phyloP scores from a whole-genome alignment of 2,329 filamentous ascomycete genomes.

The Seiridium cupressi region DNA sequence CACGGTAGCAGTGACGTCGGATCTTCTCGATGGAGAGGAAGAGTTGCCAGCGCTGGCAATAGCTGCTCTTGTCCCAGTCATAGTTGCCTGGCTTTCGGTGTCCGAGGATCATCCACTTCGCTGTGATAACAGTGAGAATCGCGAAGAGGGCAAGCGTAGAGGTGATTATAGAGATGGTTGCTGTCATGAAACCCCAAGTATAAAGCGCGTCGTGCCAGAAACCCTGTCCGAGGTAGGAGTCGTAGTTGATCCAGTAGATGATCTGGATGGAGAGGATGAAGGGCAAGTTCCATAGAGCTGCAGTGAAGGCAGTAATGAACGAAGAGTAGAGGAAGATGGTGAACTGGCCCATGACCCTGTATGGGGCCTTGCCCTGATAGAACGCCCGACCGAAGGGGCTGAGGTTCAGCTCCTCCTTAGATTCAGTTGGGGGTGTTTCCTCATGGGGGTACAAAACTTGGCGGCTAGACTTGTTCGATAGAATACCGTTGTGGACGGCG shows the following conservation, averaged over 20 bases:
- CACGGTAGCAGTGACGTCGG: slow-evolving; percentile 47
- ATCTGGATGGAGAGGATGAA: slow-evolving; percentile 47
- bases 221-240: neutral
- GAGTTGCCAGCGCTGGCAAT: slow-evolving; percentile 58
- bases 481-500: neutral
- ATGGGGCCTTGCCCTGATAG: slow-evolving; percentile 48
- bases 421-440: neutral
- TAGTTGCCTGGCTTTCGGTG: slow-evolving; percentile 50
- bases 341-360: slow-evolving; percentile 45
- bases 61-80: slow-evolving; percentile 55
- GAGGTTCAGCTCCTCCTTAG: neutral
- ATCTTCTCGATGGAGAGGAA: slow-evolving; percentile 51
- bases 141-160: slow-evolving; percentile 41
- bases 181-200: slow-evolving; percentile 38
- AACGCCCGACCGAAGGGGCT: slow-evolving; percentile 54
- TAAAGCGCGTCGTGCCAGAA: slow-evolving; percentile 27
- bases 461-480: slow-evolving; percentile 3
- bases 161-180: slow-evolving; percentile 39
- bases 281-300: slow-evolving; percentile 50
- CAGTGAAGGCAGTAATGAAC: slow-evolving; percentile 41
- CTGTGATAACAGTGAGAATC: slow-evolving; percentile 38
- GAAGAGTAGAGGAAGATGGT: slow-evolving; percentile 50
- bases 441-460: neutral
- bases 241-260: slow-evolving; percentile 18
- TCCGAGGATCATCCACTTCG: slow-evolving; percentile 53